A percentile compares a stretch with the other conserved stretches of the same genome.
phyloP scores from a whole-genome alignment of 768 basidiomycete genomes.

The Agaricus sinodeliciosus region DNA sequence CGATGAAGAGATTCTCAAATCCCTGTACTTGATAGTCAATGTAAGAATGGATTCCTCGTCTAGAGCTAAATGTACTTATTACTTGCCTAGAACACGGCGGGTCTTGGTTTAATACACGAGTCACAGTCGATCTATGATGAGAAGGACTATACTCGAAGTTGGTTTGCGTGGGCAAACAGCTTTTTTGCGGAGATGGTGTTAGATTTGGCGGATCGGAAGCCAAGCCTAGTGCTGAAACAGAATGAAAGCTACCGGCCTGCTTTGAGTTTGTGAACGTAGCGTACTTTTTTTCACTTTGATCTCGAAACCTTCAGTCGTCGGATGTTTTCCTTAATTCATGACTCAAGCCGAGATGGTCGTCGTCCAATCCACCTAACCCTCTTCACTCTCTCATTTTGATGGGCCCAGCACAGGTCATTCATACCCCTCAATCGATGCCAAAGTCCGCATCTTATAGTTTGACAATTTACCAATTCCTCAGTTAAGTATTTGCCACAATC shows the following conservation, averaged over 20 bases:
- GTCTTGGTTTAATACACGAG: conserved; percentile 76
- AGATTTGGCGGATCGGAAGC: conserved; percentile 70
- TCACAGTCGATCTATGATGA: conserved; percentile 57
- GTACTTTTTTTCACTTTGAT: neutral
- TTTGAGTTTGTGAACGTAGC: conserved; percentile 17
- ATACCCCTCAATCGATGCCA: too few species aligned
- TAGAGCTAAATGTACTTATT: neutral
- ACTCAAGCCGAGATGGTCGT: too few species aligned
- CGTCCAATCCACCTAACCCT: too few species aligned
- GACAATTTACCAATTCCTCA: too few species aligned
- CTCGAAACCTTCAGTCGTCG: too few species aligned
- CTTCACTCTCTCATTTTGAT: too few species aligned
- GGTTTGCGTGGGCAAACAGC: conserved; percentile 84
- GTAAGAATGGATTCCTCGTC: conserved; percentile 30
- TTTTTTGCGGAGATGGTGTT: conserved; percentile 81
- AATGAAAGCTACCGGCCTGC: conserved; percentile 53
- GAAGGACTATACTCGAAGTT: conserved; percentile 57
- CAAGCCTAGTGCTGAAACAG: conserved; percentile 54
- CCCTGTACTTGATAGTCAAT: conserved; percentile 61
- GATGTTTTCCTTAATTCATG: too few species aligned
- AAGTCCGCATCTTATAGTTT: too few species aligned
- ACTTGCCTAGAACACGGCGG: conserved; percentile 53
- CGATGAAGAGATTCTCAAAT: conserved; percentile 57
- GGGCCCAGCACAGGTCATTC: too few species aligned
- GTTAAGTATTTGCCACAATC: too few species aligned